These are phyloP conservation scores for Polygonum maritimum DNA, from an alignment of 148 eudicot species.

Conservation along the genomic window DNA sequence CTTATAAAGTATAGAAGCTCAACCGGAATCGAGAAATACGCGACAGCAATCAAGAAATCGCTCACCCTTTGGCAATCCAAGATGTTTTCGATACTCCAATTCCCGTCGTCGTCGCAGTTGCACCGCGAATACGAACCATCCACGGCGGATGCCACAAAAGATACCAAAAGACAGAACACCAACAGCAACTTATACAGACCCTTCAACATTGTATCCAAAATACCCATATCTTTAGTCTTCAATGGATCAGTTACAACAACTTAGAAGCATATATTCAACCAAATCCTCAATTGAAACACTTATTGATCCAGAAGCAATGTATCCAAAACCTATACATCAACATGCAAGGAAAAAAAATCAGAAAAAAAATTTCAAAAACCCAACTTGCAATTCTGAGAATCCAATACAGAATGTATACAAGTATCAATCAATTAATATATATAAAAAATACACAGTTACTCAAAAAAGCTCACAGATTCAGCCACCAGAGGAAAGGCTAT, in stretches of 20 bases:
- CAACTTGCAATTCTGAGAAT: neutral
- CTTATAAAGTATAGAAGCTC: slow-evolving; percentile 83
- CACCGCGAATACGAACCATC: slow-evolving; percentile 37
- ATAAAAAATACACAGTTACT: neutral
- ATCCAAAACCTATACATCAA: neutral
- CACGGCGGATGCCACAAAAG: slow-evolving; percentile 18
- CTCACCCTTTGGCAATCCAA: slow-evolving; percentile 62
- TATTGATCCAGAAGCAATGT: neutral
- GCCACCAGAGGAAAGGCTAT: neutral
- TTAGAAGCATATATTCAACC: neutral
- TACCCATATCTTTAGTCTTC: slow-evolving; percentile 12
- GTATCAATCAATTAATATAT: neutral
- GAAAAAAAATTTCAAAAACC: neutral
- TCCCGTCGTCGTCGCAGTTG: slow-evolving; percentile 67
- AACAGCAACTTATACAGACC: slow-evolving; percentile 28
- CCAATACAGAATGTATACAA: neutral
- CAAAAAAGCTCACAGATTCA: neutral
- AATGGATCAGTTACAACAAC: neutral
- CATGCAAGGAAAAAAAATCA: neutral
- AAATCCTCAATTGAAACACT: neutral
- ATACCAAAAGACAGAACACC: slow-evolving; percentile 27
- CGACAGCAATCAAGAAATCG: slow-evolving; percentile 83
- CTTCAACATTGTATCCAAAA: slow-evolving; percentile 40
- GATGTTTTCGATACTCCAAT: slow-evolving; percentile 60
- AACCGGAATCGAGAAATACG: slow-evolving; percentile 84